Evolutionary conservation across 768 basidiomycete species (phyloP), one percentile per base, ranked within the genome.

Genomic region (Boletus coccyginus): DNA sequence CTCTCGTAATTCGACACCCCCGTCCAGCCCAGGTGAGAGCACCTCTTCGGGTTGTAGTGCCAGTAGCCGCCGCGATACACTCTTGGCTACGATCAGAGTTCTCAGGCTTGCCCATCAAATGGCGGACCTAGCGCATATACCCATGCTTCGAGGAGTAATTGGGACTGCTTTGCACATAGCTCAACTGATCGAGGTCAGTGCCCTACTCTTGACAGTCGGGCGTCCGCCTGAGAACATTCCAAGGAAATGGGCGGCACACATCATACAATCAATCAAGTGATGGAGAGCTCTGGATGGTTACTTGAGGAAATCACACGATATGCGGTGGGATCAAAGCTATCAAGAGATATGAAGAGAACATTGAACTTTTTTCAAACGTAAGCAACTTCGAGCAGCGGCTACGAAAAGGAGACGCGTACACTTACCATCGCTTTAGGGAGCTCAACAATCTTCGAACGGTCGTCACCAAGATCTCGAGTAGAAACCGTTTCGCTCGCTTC

Each of bases 271-370:
- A 21, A 16, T 17, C 53, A 58, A 31, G 53, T 65, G 17, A 21
- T 64, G 7, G 59, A 65, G 36, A 24, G 35, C 17, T 57, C 63
- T 27, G 63, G 55, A 11, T 58, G 52, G 50, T 14, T 64, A 13
- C 55, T 64, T 9, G 42, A 65, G 0, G 59, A 53, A 19, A 65
- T 62, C 10, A 39, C 46, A 0, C 50, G 31, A 35, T 43, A 43
- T 14, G 52, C 33, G 14, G 32, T 27, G 40, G 10, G 13, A 14
- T 41, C 42, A 5, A 29, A 41, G 14, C 3, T 62, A 1, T 40
- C 60, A 17, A 46, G 0, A 16, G 46, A 48, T 43, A 62, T 51
- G 54, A 62, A 29, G 9, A 53, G 12, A 46, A 7, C 48, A 2
- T 3, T 65, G 50, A n/a, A 0, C 1, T 33, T 49, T 13, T 62